Conservation (phyloP, 306 rosid genomes). For the Quercus alba region DNA sequence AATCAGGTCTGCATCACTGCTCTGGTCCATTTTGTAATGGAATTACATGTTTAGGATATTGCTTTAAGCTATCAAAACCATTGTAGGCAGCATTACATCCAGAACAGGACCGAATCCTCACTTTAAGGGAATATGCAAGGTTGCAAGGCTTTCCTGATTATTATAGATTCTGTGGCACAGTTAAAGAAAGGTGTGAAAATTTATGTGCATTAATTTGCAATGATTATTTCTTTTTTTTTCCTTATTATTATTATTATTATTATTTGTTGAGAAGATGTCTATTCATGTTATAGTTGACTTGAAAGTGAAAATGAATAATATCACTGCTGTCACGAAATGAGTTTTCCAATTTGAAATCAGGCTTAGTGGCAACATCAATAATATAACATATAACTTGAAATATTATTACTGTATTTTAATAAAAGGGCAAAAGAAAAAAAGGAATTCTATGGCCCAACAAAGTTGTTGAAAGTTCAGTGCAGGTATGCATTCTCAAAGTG, state of each 20-base stretch:
- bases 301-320: too few species aligned
- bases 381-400: neutral
- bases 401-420: neutral
- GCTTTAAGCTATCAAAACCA: conserved; percentile 6
- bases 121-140: conserved; percentile 84
- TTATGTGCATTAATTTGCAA: neutral
- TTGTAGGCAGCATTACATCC: conserved; percentile 72
- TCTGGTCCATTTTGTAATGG: conserved; percentile 17
- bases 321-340: neutral
- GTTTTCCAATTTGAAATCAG: neutral
- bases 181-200: conserved; percentile 62
- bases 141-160: conserved; percentile 94
- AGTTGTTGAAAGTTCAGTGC: neutral
- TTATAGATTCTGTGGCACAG: conserved; percentile 59
- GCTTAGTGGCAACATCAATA: neutral
- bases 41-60: conserved; percentile 13
- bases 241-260: too few species aligned
- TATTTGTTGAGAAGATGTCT: neutral
- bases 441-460: neutral
- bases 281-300: too few species aligned
- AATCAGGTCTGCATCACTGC: conserved; percentile 46
- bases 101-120: conserved; percentile 71
- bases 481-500: neutral
- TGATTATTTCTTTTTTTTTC: too few species aligned
- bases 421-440: neutral